Evolutionary conservation across 768 basidiomycete species (phyloP).

Genomic region (Mycena galopus): DNA sequence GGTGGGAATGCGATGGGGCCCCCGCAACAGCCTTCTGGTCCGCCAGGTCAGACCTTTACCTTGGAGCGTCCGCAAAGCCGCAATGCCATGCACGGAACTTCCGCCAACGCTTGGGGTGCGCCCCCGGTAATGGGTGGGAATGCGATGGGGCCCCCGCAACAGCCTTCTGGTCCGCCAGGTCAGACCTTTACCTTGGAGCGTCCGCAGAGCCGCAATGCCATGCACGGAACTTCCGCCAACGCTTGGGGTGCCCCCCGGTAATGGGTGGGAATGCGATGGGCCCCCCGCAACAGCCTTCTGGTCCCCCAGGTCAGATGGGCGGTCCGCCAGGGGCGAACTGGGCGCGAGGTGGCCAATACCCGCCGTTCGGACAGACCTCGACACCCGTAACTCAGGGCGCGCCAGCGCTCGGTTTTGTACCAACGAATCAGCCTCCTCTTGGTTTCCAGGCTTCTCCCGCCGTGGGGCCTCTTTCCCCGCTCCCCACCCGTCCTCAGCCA

Average conservation of each 20-base stretch:
- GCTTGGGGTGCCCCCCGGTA: background rate
- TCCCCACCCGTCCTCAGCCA: conserved; percentile 10
- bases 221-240: background rate
- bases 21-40: too few species aligned
- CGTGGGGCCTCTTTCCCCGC: conserved; percentile 5
- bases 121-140: too few species aligned
- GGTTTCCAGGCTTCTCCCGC: conserved; percentile 2
- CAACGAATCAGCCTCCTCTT: conserved; percentile 10
- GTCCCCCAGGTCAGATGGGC: conserved; percentile 1
- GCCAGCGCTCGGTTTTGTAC: too few species aligned
- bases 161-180: too few species aligned
- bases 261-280: conserved; percentile 5
- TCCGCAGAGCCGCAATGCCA: background rate
- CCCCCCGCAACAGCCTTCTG: background rate
- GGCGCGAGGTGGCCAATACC: conserved; percentile 11
- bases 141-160: background rate
- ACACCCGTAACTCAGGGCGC: too few species aligned
- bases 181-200: background rate
- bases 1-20: background rate
- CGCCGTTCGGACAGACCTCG: conserved; percentile 16
- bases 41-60: too few species aligned
- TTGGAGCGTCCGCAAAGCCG: background rate
- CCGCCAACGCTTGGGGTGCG: background rate
- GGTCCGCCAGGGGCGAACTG: conserved; percentile 1
- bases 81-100: background rate